Percentiles rank a stretch among this genome's conserved stretches.
Evolutionary conservation across 495 filamentous ascomycete genomes (phyloP).

Genomic region (Aspergillus sparsus): DNA sequence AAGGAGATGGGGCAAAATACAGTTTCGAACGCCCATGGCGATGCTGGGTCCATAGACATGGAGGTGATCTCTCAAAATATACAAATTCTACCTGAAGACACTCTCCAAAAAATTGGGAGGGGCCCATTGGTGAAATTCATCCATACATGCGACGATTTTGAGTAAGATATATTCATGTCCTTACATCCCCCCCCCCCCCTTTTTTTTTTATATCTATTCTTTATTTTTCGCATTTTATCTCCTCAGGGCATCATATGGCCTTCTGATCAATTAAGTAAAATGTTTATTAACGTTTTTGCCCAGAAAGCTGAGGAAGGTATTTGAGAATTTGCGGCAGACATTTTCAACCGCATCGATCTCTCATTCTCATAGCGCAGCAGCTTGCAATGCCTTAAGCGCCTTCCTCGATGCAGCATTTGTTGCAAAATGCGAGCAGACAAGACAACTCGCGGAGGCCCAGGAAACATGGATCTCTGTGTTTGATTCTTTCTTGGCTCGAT

Average conservation of each 20-base stretch:
- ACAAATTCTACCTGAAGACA: slow-evolving; percentile 42
- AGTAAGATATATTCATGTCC: slow-evolving; percentile 29
- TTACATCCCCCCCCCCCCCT: neutral
- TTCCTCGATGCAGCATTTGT: slow-evolving; percentile 48
- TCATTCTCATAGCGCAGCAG: slow-evolving; percentile 40
- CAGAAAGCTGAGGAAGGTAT: slow-evolving; percentile 43
- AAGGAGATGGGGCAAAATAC: slow-evolving; percentile 31
- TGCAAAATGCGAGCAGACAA: slow-evolving; percentile 37
- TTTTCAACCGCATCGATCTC: slow-evolving; percentile 42
- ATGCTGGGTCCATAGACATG: slow-evolving; percentile 29
- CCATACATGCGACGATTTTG: slow-evolving; percentile 34
- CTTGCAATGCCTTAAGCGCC: slow-evolving; percentile 49
- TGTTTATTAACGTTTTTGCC: neutral
- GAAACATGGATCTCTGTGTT: slow-evolving; percentile 61
- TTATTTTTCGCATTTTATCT: too few species aligned
- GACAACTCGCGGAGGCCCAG: slow-evolving; percentile 48
- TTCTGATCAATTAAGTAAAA: too few species aligned
- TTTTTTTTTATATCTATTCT: neutral
- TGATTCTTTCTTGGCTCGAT: slow-evolving; percentile 70
- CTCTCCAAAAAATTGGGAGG: slow-evolving; percentile 40
- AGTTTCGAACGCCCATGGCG: slow-evolving; percentile 16
- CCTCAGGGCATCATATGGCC: too few species aligned
- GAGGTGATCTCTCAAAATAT: slow-evolving; percentile 40
- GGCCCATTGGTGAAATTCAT: slow-evolving; percentile 44
- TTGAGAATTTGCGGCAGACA: slow-evolving; percentile 41